phyloP scores from a whole-genome alignment of 345 rosid species.

The Anastatica hierochuntica region DNA sequence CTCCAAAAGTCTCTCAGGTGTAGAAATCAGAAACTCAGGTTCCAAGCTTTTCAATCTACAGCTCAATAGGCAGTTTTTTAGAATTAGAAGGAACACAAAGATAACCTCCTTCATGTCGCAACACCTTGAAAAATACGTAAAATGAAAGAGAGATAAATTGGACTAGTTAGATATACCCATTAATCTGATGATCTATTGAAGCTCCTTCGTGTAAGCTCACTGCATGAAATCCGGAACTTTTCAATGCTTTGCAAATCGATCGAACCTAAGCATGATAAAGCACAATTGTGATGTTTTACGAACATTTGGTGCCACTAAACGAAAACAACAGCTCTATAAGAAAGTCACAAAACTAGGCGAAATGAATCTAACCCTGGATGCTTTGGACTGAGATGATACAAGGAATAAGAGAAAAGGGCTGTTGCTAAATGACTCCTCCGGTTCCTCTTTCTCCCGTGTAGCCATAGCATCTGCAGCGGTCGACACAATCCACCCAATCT shows the following conservation, averaged over 20 bases:
- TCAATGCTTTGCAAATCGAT: constrained; percentile 69
- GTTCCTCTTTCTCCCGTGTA: constrained; percentile 41
- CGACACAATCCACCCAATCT: constrained; percentile 80
- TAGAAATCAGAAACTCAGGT: constrained; percentile 86
- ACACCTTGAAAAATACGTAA: background rate
- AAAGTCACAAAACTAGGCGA: too few species aligned
- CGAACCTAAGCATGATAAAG: constrained; percentile 46
- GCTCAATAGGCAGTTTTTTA: background rate
- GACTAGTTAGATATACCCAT: constrained; percentile 39
- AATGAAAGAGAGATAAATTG: background rate
- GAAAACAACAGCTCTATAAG: too few species aligned
- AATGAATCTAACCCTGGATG: constrained; percentile 42
- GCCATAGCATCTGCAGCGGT: constrained; percentile 66
- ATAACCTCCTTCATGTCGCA: too few species aligned
- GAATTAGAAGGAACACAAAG: too few species aligned
- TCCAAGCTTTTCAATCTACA: constrained; percentile 70
- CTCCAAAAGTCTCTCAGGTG: constrained; percentile 85
- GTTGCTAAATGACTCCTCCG: constrained; percentile 31
- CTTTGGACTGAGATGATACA: constrained; percentile 80
- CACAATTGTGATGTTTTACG: too few species aligned
- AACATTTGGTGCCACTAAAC: too few species aligned
- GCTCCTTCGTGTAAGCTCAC: constrained; percentile 81
- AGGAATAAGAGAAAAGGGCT: constrained; percentile 71
- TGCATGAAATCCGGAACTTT: constrained; percentile 72
- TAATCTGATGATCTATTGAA: constrained; percentile 66